Base-by-base conservation (phyloP, 768 basidiomycete genomes). In the Kwoniella sp. region DNA sequence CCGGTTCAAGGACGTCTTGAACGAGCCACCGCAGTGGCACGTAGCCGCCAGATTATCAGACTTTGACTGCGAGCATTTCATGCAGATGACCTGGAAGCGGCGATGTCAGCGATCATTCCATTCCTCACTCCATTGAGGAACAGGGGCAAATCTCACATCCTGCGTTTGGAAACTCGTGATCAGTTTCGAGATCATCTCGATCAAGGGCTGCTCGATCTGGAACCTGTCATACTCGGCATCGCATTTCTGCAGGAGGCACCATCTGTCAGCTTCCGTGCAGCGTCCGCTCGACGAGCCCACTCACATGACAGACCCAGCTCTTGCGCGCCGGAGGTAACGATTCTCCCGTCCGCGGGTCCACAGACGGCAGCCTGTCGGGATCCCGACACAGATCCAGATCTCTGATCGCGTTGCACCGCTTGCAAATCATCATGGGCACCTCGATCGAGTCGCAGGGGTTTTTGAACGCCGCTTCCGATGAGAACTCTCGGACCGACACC, bases 311-410 rank as follows among this genome's bases (percentile, higher is more conserved):
- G 15, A 69, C 67, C 75, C 75, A 76, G 26, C 60, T 63, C 47
- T 69, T 59, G n/a, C 29, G 80, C 74, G 53, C 76, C 58, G 63
- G 79, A 76, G 58, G 77, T 77, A 9, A 31, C 26, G 70, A 48
- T 45, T 63, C 69, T 23, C 59, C 51, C 7, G 33, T 60, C 20
- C 56, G 62, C 5, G 51, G 59, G 44, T 73, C 74, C 11, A 74
- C 60, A 41, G 60, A 56, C 4, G 88, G 84, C 36, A 89, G 78
- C 33, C 95, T 79, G 53, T 89, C 87, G 10, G 83, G 80, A 74
- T 98, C 93, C 14, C 93, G 83, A 70, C 93, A 96, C 66, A 99
- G 87, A 73, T 99, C 95, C 65, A 99, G 88, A 71, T 93, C 90
- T 2, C 87, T 82, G 54, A 91, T 79, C 12, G 78, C 76, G 71